Evolutionary conservation across 345 rosid genomes (phyloP), one percentile per base, ranked within the genome.

Genomic region (Gossypium bickii): DNA sequence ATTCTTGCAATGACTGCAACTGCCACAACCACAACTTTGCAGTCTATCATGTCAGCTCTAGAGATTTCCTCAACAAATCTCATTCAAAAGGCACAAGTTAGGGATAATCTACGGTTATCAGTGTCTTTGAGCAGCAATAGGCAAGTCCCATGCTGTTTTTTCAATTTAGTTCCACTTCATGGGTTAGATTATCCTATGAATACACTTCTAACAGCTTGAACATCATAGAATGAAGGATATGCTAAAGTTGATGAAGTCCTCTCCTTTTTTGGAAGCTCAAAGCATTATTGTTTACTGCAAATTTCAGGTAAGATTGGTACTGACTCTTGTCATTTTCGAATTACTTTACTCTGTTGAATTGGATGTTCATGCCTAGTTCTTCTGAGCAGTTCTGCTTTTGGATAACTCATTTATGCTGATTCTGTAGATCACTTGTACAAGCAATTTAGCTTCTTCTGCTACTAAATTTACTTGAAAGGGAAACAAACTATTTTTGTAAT

Each of bases 1-100:
- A 82, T 93, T 86, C 94, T 95, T 64, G 98, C 97, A 70, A 95
- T 93, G 99, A 95, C 98, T 76, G 99, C 99, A 75, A 93, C 99
- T 16, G 98, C 90, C 73, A 95, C 97, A 29, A 61, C 82, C 68
- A 85, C 86, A 69, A 86, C 97, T 73, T 85, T 95, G 83, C 77
- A 83, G 41, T 86, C 89, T 82, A 87, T 93, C 71, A 91, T 95
- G 99, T 87, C 97, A 79, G 91, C 92, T 58, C 76, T 95, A 56
- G 97, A 93, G 81, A 95, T 95, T 82, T 93, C 96, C 59, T 76
- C 89, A 17, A 70, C 89, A 52, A 93, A 91, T 86, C 91, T 95
- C 69, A 85, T 93, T 81, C 93, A 87, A 38, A 90, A 83, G 80
- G 76, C 88, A 63, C 86, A 82, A 72, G 68, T 90, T 68, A 89